A percentile compares a stretch with the other conserved stretches of the same genome.
These are phyloP conservation scores for Podospora bellae-mahoneyi DNA, from an alignment of 495 filamentous ascomycete genomes.

Conservation along the genomic window DNA sequence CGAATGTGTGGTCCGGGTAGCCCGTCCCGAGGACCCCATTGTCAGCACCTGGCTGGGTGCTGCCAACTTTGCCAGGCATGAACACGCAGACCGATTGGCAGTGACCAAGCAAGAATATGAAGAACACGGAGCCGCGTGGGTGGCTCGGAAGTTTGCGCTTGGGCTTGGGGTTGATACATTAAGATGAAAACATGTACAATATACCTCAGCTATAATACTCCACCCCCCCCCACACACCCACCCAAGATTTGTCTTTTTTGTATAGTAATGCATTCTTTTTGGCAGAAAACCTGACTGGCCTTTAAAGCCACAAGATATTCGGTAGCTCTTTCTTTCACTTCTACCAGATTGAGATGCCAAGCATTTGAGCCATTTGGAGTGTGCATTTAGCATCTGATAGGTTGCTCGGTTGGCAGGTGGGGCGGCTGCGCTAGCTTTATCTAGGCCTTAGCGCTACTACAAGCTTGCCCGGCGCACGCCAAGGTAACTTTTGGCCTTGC, in stretches of 20 bases:
- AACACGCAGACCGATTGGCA: conserved; percentile 57
- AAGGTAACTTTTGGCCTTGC: not conserved
- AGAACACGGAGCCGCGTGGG: conserved; percentile 78
- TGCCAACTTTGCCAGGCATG: conserved; percentile 67
- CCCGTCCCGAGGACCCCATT: conserved; percentile 69
- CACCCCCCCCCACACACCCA: too few relatives aligned
- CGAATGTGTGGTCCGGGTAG: conserved; percentile 72
- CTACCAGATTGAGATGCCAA: too few relatives aligned
- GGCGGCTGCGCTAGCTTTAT: not conserved
- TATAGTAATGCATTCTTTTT: too few relatives aligned
- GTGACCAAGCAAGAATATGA: conserved; percentile 88
- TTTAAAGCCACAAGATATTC: too few relatives aligned
- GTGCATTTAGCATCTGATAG: too few relatives aligned
- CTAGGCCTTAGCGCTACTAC: not conserved
- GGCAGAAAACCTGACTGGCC: too few relatives aligned
- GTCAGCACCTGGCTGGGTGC: conserved; percentile 82
- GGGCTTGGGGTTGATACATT: conserved; percentile 26
- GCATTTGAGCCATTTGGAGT: too few relatives aligned
- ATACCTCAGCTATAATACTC: not conserved
- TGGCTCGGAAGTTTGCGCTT: conserved; percentile 63
- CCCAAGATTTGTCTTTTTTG: too few relatives aligned
- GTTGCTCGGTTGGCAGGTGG: not conserved
- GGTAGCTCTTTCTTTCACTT: too few relatives aligned
- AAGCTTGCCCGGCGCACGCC: not conserved
- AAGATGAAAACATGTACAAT: not conserved